These are phyloP conservation scores for Mucor irregularis DNA, from an alignment of 371 early-diverging fungal genomes.

Conservation along the genomic window DNA sequence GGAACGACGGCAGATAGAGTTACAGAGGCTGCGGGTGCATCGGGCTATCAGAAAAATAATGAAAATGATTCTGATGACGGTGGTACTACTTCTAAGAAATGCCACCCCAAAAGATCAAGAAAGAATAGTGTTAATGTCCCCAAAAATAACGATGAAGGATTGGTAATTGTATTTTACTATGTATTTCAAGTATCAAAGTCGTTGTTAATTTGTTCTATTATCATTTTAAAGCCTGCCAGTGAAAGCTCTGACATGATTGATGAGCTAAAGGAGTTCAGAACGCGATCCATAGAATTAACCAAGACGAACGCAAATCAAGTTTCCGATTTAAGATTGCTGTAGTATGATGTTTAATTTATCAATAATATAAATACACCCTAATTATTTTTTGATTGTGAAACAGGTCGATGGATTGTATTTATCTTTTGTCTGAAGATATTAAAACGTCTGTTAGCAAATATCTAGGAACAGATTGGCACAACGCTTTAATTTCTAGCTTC, in stretches of 20 bases:
- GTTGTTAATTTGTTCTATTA: neutral
- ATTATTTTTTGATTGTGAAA: too few relatives aligned
- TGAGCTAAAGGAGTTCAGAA: constrained; percentile 4
- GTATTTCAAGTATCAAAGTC: neutral
- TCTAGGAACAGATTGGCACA: constrained; percentile 6
- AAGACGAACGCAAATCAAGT: constrained; percentile 6
- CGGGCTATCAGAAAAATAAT: neutral
- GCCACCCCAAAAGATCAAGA: constrained; percentile 3
- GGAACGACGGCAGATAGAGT: neutral
- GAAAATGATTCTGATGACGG: constrained; percentile 5
- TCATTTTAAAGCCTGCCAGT: neutral
- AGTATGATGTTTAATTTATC: neutral
- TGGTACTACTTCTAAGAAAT: constrained; percentile 4
- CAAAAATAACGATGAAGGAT: constrained; percentile 3
- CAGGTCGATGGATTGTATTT: constrained; percentile 10
- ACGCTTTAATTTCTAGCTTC: neutral
- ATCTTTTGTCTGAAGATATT: constrained; percentile 13
- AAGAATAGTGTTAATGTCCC: constrained; percentile 1
- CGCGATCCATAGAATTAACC: constrained; percentile 6
- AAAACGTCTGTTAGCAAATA: constrained; percentile 11
- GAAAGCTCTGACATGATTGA: neutral
- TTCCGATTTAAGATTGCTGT: constrained; percentile 11
- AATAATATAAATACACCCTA: neutral
- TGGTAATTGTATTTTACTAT: neutral
- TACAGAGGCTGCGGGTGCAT: neutral